Evolutionary conservation across 768 basidiomycete genomes (phyloP).

Genomic region (Suillus cothurnatus): DNA sequence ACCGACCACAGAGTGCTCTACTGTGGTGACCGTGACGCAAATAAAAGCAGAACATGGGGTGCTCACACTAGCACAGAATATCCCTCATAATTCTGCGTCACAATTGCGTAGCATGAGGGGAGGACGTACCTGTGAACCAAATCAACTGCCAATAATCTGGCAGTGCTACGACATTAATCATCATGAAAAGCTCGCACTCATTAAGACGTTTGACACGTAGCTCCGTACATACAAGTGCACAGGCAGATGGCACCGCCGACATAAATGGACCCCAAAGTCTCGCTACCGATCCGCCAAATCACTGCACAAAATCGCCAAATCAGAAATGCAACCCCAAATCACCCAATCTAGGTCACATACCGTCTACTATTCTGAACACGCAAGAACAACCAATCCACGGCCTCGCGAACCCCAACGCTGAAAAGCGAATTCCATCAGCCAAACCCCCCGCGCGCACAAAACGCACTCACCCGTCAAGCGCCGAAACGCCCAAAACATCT

Average conservation of each 20-base stretch:
- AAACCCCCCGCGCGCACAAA: background rate
- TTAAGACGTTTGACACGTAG: background rate
- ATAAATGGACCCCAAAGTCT: background rate
- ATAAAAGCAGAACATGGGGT: background rate
- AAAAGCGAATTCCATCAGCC: background rate
- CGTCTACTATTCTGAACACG: slow-evolving; percentile 88
- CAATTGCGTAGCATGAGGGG: background rate
- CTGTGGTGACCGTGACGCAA: background rate
- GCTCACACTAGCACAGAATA: background rate
- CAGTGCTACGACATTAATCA: background rate
- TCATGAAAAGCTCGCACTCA: background rate
- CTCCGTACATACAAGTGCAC: background rate
- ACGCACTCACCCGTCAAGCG: slow-evolving; percentile 77
- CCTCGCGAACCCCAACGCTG: slow-evolving; percentile 87
- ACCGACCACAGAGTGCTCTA: background rate
- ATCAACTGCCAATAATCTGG: background rate
- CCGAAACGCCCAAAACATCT: slow-evolving; percentile 90
- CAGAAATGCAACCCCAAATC: background rate
- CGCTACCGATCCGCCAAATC: slow-evolving; percentile 1
- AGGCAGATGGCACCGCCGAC: background rate
- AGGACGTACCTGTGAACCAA: background rate
- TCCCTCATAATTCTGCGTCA: background rate
- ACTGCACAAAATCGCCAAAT: background rate
- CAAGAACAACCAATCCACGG: slow-evolving; percentile 93
- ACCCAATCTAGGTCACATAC: slow-evolving; percentile 31